Evolutionary conservation across 2,329 filamentous ascomycete species (phyloP).

Genomic region (Massarina eburnea): DNA sequence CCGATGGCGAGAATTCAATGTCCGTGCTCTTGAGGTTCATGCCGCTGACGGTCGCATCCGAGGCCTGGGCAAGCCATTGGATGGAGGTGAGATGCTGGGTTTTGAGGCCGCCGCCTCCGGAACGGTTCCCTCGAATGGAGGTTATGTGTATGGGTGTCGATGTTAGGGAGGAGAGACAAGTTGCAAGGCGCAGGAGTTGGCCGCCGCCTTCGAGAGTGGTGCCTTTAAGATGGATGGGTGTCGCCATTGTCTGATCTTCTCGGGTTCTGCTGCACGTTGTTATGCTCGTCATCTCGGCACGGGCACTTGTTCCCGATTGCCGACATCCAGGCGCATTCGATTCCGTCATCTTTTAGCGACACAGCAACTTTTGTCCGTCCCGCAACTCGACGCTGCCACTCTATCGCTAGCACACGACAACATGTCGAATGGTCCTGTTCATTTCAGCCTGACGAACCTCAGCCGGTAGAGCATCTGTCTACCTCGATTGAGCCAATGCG

Average conservation of each 20-base stretch:
- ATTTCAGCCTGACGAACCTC: conserved; percentile 12
- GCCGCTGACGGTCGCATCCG: conserved; percentile 47
- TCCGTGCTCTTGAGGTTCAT: conserved; percentile 47
- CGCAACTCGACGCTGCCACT: conserved; percentile 16
- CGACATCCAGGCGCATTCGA: not conserved
- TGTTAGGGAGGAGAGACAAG: conserved; percentile 58
- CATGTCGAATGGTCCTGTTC: conserved; percentile 28
- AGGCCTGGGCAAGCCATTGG: conserved; percentile 54
- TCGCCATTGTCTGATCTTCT: conserved; percentile 2
- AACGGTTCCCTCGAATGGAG: conserved; percentile 57
- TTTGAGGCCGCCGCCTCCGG: conserved; percentile 57
- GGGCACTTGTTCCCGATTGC: not conserved
- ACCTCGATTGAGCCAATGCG: conserved; percentile 32
- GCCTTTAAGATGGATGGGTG: conserved; percentile 50
- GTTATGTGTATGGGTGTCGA: conserved; percentile 52
- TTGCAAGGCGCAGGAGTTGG: conserved; percentile 60
- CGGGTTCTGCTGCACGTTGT: not conserved
- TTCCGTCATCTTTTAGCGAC: conserved; percentile 27
- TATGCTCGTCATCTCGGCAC: not conserved
- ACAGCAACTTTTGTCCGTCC: conserved; percentile 26
- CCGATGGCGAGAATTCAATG: conserved; percentile 40
- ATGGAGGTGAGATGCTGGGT: conserved; percentile 59
- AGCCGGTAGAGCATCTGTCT: conserved; percentile 23
- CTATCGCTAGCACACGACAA: conserved; percentile 13
- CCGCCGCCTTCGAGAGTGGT: conserved; percentile 64